Percentiles rank a stretch among this genome's conserved stretches.
Evolutionary conservation across 2,329 filamentous ascomycete genomes (phyloP).

Genomic region (Bipolaris gigantea): DNA sequence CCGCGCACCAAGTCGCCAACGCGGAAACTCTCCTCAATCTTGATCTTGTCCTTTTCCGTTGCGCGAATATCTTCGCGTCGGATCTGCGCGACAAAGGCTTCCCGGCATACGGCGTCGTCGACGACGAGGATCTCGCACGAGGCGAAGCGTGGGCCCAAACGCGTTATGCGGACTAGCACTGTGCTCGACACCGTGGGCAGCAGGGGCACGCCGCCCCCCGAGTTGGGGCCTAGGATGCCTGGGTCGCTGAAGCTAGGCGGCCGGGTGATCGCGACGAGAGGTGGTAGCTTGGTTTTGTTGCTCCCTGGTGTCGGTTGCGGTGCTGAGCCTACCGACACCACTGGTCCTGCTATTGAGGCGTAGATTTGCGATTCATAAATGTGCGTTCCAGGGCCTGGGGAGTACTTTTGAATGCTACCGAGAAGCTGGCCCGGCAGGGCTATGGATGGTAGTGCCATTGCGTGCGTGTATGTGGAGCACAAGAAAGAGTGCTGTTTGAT

Average conservation of each 20-base stretch:
- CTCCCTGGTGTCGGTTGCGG: conserved; percentile 49
- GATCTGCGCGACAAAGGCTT: conserved; percentile 84
- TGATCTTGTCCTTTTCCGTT: conserved; percentile 94
- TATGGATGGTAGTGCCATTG: conserved; percentile 49
- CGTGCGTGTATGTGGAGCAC: conserved; percentile 4
- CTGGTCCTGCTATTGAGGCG: conserved; percentile 78
- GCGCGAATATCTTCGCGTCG: conserved; percentile 88
- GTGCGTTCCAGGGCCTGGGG: conserved; percentile 81
- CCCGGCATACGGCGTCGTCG: conserved; percentile 65
- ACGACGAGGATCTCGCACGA: conserved; percentile 85
- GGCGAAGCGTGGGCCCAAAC: conserved; percentile 82
- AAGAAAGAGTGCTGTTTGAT: not conserved
- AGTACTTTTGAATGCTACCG: conserved; percentile 66
- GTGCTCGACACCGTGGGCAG: conserved; percentile 79
- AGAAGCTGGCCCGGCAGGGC: conserved; percentile 83
- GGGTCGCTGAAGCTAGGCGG: conserved; percentile 18
- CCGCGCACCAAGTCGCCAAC: conserved; percentile 91
- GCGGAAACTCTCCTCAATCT: conserved; percentile 86
- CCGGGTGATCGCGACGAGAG: conserved; percentile 45
- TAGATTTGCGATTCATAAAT: conserved; percentile 73
- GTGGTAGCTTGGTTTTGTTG: conserved; percentile 54
- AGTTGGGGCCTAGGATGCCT: conserved; percentile 25
- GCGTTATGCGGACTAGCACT: conserved; percentile 82
- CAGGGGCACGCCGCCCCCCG: conserved; percentile 62
- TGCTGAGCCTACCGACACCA: conserved; percentile 50